phyloP scores from a whole-genome alignment of 1,139 yeast species.

The Wickerhamomyces sp. region DNA sequence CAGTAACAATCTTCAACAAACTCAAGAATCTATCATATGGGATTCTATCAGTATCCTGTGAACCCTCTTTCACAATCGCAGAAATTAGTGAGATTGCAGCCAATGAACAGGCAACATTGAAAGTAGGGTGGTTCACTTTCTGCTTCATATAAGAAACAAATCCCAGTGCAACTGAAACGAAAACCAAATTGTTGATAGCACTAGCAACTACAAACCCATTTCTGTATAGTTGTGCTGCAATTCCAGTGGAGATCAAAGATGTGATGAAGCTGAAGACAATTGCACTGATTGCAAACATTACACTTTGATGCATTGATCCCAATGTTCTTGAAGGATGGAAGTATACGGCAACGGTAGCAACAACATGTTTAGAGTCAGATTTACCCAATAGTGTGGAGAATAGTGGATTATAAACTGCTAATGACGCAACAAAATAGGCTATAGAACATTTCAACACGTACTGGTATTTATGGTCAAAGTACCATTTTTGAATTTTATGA shows the following conservation, averaged over 20 bases:
- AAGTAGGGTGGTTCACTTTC: constrained; percentile 59
- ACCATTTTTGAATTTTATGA: constrained; percentile 1
- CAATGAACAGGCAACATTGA: constrained; percentile 76
- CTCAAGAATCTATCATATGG: constrained; percentile 53
- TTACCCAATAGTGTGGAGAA: constrained; percentile 54
- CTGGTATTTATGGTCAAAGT: constrained; percentile 9
- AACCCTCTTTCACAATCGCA: constrained; percentile 74
- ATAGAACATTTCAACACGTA: constrained; percentile 56
- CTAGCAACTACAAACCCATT: constrained; percentile 48
- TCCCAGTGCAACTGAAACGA: constrained; percentile 56
- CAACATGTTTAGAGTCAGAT: constrained; percentile 74
- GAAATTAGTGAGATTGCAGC: constrained; percentile 71
- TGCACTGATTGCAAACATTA: constrained; percentile 54
- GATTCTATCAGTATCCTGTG: constrained; percentile 54
- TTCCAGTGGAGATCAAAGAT: constrained; percentile 48
- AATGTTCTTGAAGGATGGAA: constrained; percentile 78
- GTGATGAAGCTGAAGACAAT: constrained; percentile 52
- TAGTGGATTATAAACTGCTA: constrained; percentile 65
- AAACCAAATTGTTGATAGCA: constrained; percentile 50
- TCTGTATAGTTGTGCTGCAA: constrained; percentile 44
- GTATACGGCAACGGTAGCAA: constrained; percentile 79
- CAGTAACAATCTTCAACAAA: constrained; percentile 52
- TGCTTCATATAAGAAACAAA: constrained; percentile 66
- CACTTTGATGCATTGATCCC: constrained; percentile 77
- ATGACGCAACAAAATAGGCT: constrained; percentile 67